Conservation (phyloP, 1,284 basidiomycete genomes). For the Cerrena zonata region DNA sequence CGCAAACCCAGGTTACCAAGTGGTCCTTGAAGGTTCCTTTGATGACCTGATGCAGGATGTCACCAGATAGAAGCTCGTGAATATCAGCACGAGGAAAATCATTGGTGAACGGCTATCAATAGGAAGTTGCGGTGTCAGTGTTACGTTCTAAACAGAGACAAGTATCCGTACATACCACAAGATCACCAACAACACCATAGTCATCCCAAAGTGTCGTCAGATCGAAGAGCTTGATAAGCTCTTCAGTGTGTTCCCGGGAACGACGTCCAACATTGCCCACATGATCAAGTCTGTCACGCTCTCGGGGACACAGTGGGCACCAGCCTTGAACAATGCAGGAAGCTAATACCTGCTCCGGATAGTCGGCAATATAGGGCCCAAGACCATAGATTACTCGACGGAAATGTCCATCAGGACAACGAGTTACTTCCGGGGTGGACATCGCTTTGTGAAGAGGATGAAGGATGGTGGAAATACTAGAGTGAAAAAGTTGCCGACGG, state of each 20-base stretch:
- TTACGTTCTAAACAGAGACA: background rate
- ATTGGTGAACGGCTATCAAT: constrained; percentile 8
- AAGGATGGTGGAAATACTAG: constrained; percentile 14
- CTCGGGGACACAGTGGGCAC: constrained; percentile 21
- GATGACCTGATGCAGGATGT: too few species aligned
- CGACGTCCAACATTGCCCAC: background rate
- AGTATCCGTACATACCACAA: constrained; percentile 1
- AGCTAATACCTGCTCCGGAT: too few species aligned
- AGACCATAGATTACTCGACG: constrained; percentile 20
- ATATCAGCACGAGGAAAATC: too few species aligned
- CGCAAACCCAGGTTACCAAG: too few species aligned
- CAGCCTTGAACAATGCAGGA: too few species aligned
- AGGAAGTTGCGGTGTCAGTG: background rate
- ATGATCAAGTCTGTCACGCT: constrained; percentile 1
- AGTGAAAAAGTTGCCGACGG: constrained; percentile 19
- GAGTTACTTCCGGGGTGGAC: constrained; percentile 16
- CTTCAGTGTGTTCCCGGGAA: background rate
- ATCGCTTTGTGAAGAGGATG: constrained; percentile 15
- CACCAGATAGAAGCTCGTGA: constrained; percentile 8
- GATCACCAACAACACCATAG: constrained; percentile 8
- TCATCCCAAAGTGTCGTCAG: constrained; percentile 1
- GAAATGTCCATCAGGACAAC: constrained; percentile 22
- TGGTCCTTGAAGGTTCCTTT: too few species aligned
- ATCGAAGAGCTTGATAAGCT: background rate
- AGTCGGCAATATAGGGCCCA: too few species aligned